These are phyloP conservation scores for Cladorrhinum sp. DNA, from an alignment of 2,329 filamentous ascomycete genomes.

Conservation along the genomic window DNA sequence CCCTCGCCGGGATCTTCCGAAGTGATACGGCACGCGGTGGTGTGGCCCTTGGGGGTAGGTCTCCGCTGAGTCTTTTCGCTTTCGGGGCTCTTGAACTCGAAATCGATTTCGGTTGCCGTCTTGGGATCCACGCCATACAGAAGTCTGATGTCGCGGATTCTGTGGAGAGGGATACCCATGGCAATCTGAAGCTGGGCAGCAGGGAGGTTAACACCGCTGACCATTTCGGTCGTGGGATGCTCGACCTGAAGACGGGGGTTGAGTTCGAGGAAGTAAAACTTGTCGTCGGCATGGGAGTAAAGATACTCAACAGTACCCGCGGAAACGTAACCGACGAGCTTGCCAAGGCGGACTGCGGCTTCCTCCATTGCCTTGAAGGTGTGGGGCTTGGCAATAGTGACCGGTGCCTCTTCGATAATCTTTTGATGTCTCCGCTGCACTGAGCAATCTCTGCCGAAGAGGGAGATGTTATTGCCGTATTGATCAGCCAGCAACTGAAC, in stretches of 20 bases:
- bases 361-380: slow-evolving; percentile 98
- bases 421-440: slow-evolving; percentile 98
- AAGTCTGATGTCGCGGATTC: slow-evolving; percentile 92
- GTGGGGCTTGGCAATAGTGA: slow-evolving; percentile 84
- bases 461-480: slow-evolving; percentile 99
- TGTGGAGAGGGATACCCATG: slow-evolving; percentile 95
- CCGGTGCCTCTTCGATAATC: slow-evolving; percentile 98
- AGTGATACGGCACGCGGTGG: slow-evolving; percentile 97
- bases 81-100: slow-evolving; percentile 85
- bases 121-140: slow-evolving; percentile 94
- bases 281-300: slow-evolving; percentile 95
- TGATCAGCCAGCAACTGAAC: slow-evolving; percentile 97
- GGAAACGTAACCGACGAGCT: slow-evolving; percentile 95
- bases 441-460: slow-evolving; percentile 97
- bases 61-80: slow-evolving; percentile 83
- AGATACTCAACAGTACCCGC: slow-evolving; percentile 98
- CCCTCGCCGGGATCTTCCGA: slow-evolving; percentile 98
- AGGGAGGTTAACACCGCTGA: slow-evolving; percentile 93
- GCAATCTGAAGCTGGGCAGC: slow-evolving; percentile 97
- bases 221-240: slow-evolving; percentile 99
- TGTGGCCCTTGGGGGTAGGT: slow-evolving; percentile 92
- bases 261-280: slow-evolving; percentile 98
- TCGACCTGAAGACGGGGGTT: slow-evolving; percentile 99
- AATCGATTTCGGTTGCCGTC: slow-evolving; percentile 84
- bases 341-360: slow-evolving; percentile 88